Conservation (phyloP, 2,329 filamentous ascomycete species). For the Alternaria rosae region DNA sequence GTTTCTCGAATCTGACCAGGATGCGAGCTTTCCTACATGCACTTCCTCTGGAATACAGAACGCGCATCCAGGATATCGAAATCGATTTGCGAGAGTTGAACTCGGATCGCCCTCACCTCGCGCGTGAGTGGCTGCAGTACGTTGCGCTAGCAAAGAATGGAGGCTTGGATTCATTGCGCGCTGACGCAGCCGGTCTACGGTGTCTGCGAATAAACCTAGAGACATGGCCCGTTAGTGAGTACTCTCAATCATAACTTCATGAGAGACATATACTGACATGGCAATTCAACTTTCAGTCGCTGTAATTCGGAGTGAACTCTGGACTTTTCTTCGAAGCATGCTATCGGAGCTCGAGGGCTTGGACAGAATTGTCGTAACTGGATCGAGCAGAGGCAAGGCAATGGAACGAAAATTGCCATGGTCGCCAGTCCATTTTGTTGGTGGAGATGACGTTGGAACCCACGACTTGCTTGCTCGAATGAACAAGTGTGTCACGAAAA, state of each 20-base stretch:
- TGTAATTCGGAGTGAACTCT: constrained; percentile 40
- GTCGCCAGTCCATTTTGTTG: constrained; percentile 49
- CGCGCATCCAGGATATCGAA: constrained; percentile 44
- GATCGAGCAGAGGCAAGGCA: constrained; percentile 40
- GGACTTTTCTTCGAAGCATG: constrained; percentile 42
- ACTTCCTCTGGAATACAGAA: constrained; percentile 27
- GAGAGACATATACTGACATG: not conserved
- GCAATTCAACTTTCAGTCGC: constrained; percentile 14
- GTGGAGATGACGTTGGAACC: constrained; percentile 45
- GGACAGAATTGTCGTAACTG: constrained; percentile 43
- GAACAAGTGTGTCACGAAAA: constrained; percentile 35
- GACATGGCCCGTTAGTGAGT: constrained; percentile 37
- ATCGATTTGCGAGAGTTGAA: constrained; percentile 46
- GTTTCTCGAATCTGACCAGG: constrained; percentile 45
- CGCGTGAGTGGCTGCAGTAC: constrained; percentile 49
- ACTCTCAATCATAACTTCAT: not conserved
- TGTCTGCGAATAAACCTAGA: constrained; percentile 47
- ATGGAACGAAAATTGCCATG: constrained; percentile 45
- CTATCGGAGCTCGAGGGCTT: constrained; percentile 37
- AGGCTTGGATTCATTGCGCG: constrained; percentile 30
- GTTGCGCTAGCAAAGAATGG: constrained; percentile 32
- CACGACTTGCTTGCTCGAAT: constrained; percentile 45
- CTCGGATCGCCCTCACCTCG: constrained; percentile 30
- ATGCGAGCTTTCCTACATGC: constrained; percentile 40
- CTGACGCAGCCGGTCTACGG: constrained; percentile 41